Evolutionary conservation across 352 stramenopile species (phyloP).

Genomic region (Sclerospora graminicola): DNA sequence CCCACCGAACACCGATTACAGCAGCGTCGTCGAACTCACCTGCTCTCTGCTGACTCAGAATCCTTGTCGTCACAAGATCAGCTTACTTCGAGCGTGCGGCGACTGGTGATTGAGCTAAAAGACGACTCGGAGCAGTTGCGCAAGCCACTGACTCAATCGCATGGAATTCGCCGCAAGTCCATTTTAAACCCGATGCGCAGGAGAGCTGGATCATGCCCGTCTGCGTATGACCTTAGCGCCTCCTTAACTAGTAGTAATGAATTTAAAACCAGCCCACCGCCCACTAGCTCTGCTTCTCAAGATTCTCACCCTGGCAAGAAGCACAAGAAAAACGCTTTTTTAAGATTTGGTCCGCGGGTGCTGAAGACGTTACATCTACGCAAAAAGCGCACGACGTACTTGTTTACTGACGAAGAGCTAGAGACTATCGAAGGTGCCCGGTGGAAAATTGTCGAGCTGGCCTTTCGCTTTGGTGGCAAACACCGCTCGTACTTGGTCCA

Average conservation of each 20-base stretch:
- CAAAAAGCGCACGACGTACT: slow-evolving; percentile 59
- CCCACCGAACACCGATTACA: slow-evolving; percentile 9
- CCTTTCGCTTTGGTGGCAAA: slow-evolving; percentile 77
- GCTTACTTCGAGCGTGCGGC: slow-evolving; percentile 63
- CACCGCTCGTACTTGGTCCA: slow-evolving; percentile 81
- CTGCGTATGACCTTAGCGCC: slow-evolving; percentile 19
- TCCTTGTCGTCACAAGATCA: slow-evolving; percentile 37
- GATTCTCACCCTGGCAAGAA: slow-evolving; percentile 15
- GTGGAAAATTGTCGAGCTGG: slow-evolving; percentile 83
- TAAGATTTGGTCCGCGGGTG: slow-evolving; percentile 45
- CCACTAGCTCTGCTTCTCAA: slow-evolving; percentile 6
- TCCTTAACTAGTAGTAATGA: slow-evolving; percentile 6
- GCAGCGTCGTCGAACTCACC: slow-evolving; percentile 9
- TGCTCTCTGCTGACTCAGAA: slow-evolving; percentile 24
- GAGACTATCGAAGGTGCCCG: slow-evolving; percentile 66
- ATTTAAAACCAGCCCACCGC: slow-evolving; percentile 4
- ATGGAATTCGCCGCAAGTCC: slow-evolving; percentile 14
- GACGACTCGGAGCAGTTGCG: slow-evolving; percentile 41
- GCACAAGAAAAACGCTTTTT: slow-evolving; percentile 47
- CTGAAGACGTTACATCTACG: slow-evolving; percentile 50
- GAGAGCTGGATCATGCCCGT: slow-evolving; percentile 62
- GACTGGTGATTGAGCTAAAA: slow-evolving; percentile 66
- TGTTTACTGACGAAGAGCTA: slow-evolving; percentile 74
- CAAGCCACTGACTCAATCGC: slow-evolving; percentile 12
- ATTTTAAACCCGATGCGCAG: slow-evolving; percentile 14